These are phyloP conservation scores for Wallacemonas collosoma DNA, from an alignment of 208 protist species.

Conservation along the genomic window DNA sequence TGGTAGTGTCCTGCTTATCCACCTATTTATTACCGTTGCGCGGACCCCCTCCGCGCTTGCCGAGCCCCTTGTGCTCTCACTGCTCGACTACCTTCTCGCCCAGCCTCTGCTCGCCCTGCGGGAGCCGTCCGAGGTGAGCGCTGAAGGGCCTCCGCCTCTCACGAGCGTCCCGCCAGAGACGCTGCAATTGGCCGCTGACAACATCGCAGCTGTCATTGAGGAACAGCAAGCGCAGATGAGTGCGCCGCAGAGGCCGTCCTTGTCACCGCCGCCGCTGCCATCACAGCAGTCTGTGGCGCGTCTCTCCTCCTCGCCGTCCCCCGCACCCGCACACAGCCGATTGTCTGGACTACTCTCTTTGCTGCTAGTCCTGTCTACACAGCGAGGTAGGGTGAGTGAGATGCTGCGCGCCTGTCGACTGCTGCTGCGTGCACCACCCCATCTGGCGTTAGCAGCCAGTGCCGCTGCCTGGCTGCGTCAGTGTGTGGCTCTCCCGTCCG, in stretches of 20 bases:
- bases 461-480: background rate
- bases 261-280: background rate
- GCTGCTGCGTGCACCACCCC: slow-evolving; percentile 51
- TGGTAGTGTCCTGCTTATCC: slow-evolving; percentile 79
- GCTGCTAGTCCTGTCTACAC: slow-evolving; percentile 67
- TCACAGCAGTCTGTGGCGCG: background rate
- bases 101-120: slow-evolving; percentile 67
- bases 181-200: slow-evolving; percentile 60
- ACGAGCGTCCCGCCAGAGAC: slow-evolving; percentile 51
- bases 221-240: background rate
- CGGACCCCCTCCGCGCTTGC: slow-evolving; percentile 41
- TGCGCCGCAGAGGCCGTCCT: background rate
- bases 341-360: slow-evolving; percentile 58
- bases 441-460: background rate
- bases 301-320: too few relatives aligned
- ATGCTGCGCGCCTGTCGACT: slow-evolving; percentile 60
- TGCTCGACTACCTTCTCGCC: slow-evolving; percentile 74
- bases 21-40: slow-evolving; percentile 57
- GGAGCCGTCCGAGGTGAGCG: slow-evolving; percentile 27
- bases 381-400: slow-evolving; percentile 75
- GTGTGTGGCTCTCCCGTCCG: background rate
- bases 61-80: slow-evolving; percentile 58
- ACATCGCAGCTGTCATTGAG: slow-evolving; percentile 56
- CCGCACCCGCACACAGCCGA: background rate
- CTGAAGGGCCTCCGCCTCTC: slow-evolving; percentile 5